These are phyloP conservation scores for Zygosaccharomyces gambellarensis DNA, from an alignment of 805 yeast species.

Conservation along the genomic window DNA sequence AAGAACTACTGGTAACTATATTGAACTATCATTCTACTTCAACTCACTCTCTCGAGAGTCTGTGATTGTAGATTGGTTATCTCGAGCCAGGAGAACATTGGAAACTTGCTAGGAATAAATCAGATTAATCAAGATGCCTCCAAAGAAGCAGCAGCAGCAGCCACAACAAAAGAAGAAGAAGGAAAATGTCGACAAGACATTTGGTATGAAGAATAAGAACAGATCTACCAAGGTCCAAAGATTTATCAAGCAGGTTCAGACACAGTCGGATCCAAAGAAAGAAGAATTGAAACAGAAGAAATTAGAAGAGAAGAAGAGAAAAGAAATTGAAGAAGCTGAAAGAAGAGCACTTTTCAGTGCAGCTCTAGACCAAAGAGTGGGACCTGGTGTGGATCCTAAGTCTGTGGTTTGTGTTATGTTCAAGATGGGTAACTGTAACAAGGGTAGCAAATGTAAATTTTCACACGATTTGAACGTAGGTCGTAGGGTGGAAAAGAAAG, in stretches of 20 bases:
- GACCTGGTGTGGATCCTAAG: slow-evolving; percentile 97
- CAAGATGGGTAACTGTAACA: slow-evolving; percentile 80
- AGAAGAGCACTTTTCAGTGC: slow-evolving; percentile 72
- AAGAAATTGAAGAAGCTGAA: slow-evolving; percentile 83
- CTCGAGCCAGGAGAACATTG: too few species aligned
- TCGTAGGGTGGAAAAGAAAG: slow-evolving; percentile 84
- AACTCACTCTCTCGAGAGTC: not conserved
- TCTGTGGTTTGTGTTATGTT: slow-evolving; percentile 85
- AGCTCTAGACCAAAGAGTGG: slow-evolving; percentile 75
- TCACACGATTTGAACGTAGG: slow-evolving; percentile 84
- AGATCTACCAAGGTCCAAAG: slow-evolving; percentile 86
- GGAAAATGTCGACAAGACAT: slow-evolving; percentile 83
- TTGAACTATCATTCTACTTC: not conserved
- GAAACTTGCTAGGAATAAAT: too few species aligned
- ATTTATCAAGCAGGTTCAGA: slow-evolving; percentile 64
- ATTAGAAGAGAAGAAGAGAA: slow-evolving; percentile 80
- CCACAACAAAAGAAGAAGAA: slow-evolving; percentile 51
- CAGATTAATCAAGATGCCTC: slow-evolving; percentile 57
- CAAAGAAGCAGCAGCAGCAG: slow-evolving; percentile 54
- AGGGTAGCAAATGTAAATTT: slow-evolving; percentile 82
- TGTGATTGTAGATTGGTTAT: too few species aligned
- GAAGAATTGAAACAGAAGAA: slow-evolving; percentile 68
- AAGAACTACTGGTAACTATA: not conserved
- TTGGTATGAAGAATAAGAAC: slow-evolving; percentile 93
- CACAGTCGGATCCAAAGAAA: slow-evolving; percentile 56